Base-by-base conservation (phyloP, 2,329 filamentous ascomycete genomes). In the Seiridium unicorne region DNA sequence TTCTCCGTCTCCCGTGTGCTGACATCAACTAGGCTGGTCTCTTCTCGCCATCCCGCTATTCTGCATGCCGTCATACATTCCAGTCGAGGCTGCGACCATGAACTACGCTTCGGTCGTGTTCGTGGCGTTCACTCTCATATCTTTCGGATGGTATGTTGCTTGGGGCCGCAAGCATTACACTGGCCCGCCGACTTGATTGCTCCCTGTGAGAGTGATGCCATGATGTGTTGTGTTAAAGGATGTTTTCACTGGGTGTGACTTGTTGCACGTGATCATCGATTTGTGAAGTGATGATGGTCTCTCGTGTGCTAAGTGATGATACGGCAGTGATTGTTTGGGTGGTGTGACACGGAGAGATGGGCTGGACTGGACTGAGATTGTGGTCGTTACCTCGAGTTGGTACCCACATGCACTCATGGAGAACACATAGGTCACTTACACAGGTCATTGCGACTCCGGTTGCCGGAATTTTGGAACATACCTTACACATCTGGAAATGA, bases 81-180 rank as follows among this genome's bases (percentile, higher is more conserved):
- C 86, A 5, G 86, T 80, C 0, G 73, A 69, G 18, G 65, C 81
- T 5, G 70, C 75, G 18, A 81, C 78, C 44, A 88, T 91, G 79
- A 92, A 92, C 79, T 92, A 91, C 73, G 89, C 89, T 1, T 86
- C 86, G 11, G 89, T 87, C 40, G 89, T 92, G n/a, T 91, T 92
- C 66, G 83, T 89, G 34, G 87, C 80, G 4, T 88, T 90, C 63
- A 81, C 84, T 58, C 54, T 78, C 44, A 81, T 91, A 60, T 84
- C 89, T 1, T 81, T 79, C 8, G 72, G 76, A 6, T 92, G 89
- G 88, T 92, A 92, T 76, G 77, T 85, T 65, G 79, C 81, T 56
- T 90, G 88, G 87, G 89, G 89, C 40, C 83, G 84, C 74, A 84
- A 86, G 75, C 85, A 91, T 74, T 90, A 90, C 74, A 78, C 79